These are phyloP conservation scores for Wickerhamomyces sp. DNA, from an alignment of 1,139 yeast species.

Conservation along the genomic window DNA sequence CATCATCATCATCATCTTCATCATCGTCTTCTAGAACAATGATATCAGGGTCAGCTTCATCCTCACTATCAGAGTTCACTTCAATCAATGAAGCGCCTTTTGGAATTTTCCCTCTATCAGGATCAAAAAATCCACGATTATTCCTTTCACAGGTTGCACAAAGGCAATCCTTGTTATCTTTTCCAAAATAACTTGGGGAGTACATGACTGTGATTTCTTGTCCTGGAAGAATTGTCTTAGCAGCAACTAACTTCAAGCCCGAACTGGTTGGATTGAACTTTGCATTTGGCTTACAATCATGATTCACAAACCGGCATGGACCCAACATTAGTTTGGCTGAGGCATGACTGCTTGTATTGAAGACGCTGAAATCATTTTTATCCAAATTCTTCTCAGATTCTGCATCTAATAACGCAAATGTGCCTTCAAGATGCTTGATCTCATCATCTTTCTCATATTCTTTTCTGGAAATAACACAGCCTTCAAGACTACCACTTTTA, in stretches of 20 bases:
- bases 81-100: slow-evolving; percentile 8
- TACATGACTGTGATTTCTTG: slow-evolving; percentile 44
- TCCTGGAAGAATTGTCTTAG: slow-evolving; percentile 33
- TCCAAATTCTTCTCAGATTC: slow-evolving; percentile 29
- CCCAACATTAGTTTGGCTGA: slow-evolving; percentile 41
- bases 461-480: slow-evolving; percentile 37
- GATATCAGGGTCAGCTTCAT: slow-evolving; percentile 2
- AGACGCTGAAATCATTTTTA: slow-evolving; percentile 37
- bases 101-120: slow-evolving; percentile 8
- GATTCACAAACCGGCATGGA: slow-evolving; percentile 45
- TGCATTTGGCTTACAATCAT: slow-evolving; percentile 41
- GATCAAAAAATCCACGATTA: slow-evolving; percentile 21
- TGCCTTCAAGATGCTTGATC: slow-evolving; percentile 34
- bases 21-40: slow-evolving; percentile 5
- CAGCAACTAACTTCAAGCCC: slow-evolving; percentile 32
- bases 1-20: slow-evolving; percentile 2
- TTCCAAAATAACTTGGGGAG: slow-evolving; percentile 40
- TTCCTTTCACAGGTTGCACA: slow-evolving; percentile 41
- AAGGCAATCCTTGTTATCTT: slow-evolving; percentile 36
- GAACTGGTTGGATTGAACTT: slow-evolving; percentile 29
- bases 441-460: slow-evolving; percentile 30
- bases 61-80: slow-evolving; percentile 8
- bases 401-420: slow-evolving; percentile 32
- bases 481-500: slow-evolving; percentile 28
- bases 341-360: slow-evolving; percentile 31